A percentile compares a stretch with the other conserved stretches of the same genome.
phyloP scores from a whole-genome alignment of 1,284 basidiomycete genomes.

The Calocybe gambosa region DNA sequence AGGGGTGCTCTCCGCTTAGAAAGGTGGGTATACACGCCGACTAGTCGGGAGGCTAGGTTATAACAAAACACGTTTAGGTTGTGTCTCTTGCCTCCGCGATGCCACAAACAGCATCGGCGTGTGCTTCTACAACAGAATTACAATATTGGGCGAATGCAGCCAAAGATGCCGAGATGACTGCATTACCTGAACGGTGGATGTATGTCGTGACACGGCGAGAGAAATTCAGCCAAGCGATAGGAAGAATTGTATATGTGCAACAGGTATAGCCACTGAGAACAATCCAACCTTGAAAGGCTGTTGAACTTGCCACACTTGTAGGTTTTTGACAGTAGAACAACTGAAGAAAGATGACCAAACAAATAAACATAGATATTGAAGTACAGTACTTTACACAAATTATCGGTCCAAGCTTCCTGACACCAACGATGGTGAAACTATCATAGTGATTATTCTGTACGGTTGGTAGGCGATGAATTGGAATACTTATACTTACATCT shows the following conservation, averaged over 20 bases:
- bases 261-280: slow-evolving; percentile 6
- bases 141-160: slow-evolving; percentile 8
- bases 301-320: not conserved
- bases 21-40: slow-evolving; percentile 9
- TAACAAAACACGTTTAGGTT: slow-evolving; percentile 10
- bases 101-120: not conserved
- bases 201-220: slow-evolving; percentile 23
- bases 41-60: not conserved
- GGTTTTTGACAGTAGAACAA: too few relatives aligned
- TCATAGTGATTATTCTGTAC: too few relatives aligned
- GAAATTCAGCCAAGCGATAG: slow-evolving; percentile 21
- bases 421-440: too few relatives aligned
- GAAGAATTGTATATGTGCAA: slow-evolving; percentile 20
- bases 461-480: too few relatives aligned
- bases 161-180: slow-evolving; percentile 4
- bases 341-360: too few relatives aligned
- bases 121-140: slow-evolving; percentile 16
- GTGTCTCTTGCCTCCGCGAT: slow-evolving; percentile 16
- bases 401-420: too few relatives aligned
- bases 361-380: too few relatives aligned
- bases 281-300: not conserved
- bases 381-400: too few relatives aligned
- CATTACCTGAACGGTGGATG: slow-evolving; percentile 21
- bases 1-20: slow-evolving; percentile 9
- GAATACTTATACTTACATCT: too few relatives aligned